phyloP scores from a whole-genome alignment of 805 yeast genomes.

The Pichia scutulata region DNA sequence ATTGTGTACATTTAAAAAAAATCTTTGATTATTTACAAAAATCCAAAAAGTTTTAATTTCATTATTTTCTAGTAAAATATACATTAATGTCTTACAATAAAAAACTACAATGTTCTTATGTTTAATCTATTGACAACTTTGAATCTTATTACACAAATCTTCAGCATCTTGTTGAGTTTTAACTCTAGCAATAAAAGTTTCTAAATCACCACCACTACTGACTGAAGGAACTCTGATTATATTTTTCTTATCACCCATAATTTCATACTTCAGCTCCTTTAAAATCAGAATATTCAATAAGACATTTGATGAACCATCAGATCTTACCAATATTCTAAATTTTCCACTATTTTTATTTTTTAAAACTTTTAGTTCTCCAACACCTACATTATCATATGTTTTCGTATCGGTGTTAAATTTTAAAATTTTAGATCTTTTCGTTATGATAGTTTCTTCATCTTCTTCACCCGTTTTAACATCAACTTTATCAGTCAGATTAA shows the following conservation, averaged over 20 bases:
- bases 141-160: constrained; percentile 34
- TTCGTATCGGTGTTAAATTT: constrained; percentile 46
- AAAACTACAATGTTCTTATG: background rate
- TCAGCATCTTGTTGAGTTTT: constrained; percentile 68
- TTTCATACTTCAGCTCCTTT: constrained; percentile 50
- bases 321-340: constrained; percentile 67
- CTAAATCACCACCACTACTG: constrained; percentile 46
- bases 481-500: constrained; percentile 41
- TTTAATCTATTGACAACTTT: constrained; percentile 16
- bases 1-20: background rate
- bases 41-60: no score
- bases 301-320: constrained; percentile 82
- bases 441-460: constrained; percentile 54
- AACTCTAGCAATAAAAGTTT: constrained; percentile 65
- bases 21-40: background rate
- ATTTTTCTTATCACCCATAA: constrained; percentile 52
- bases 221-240: constrained; percentile 62
- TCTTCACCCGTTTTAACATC: constrained; percentile 78
- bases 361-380: constrained; percentile 76
- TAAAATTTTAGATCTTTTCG: constrained; percentile 67
- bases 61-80: background rate
- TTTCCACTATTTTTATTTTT: constrained; percentile 53
- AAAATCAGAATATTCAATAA: constrained; percentile 60
- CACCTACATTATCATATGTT: constrained; percentile 57
- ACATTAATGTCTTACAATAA: background rate